Evolutionary conservation across 2,329 filamentous ascomycete genomes (phyloP), one percentile per base, ranked within the genome.

Genomic region (Fusarium cyanostomum): DNA sequence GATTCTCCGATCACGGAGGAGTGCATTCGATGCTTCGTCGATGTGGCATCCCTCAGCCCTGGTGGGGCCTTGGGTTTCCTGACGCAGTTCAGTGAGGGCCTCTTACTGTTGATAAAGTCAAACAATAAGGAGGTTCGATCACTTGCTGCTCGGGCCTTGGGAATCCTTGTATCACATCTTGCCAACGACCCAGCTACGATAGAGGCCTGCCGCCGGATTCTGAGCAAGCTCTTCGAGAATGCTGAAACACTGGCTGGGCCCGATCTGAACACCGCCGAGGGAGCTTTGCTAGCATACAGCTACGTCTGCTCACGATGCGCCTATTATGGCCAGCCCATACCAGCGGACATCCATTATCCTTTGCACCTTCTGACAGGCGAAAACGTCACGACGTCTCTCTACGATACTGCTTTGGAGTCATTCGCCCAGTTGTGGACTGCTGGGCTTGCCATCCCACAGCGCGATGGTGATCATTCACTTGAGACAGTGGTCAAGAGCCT

Each of bases 111-210:
- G 9, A 80, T 94, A 51, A 83, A 82, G 60, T 92, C 91, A 7
- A 95, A 94, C 72, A 89, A 91, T 64, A 84, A 87, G 59, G 84
- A 87, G 52, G 82, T 90, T 7, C 85, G 94, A 31, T 80, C 82
- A 33, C 80, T 89, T 26, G 88, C 89, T 2, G 88, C 92, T 13
- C 88, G 87, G 58, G 85, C 87, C 0, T 86, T 93, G 67, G 94
- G 93, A 1, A 89, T 97, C 11, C 77, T 97, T 6, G 87, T 85
- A 1, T 89, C 92, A 0, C 90, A 94, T 73, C 80, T 82, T 5
- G 71, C 68, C 7, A 81, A 81, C 54, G 68, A 80, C 3, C 66
- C 77, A 0, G 70, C 75, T 6, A 57, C 49, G 2, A 58, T 78
- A 15, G 56, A 56, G 2, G 69, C 71, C 16, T 70, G 66, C 50